These are phyloP conservation scores for Deuterostichococcus epilithicus DNA, from an alignment of 139 green algal genomes.

Conservation along the genomic window DNA sequence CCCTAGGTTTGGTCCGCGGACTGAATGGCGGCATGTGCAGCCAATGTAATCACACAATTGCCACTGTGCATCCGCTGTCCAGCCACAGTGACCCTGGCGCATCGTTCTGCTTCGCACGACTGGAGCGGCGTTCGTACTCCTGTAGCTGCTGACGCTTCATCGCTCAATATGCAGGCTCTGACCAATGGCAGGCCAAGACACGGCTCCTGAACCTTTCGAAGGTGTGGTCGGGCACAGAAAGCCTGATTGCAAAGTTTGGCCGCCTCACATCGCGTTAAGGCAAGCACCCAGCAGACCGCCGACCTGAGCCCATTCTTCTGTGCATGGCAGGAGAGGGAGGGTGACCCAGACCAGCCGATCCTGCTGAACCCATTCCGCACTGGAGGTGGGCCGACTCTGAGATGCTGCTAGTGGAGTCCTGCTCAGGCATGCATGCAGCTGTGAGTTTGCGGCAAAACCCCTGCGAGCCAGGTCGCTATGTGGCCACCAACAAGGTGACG, in stretches of 20 bases:
- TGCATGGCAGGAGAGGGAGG: background rate
- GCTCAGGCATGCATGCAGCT: background rate
- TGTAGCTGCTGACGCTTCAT: no score
- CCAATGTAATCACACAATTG: no score
- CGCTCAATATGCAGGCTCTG: background rate
- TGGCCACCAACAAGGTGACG: background rate
- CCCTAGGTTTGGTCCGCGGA: background rate
- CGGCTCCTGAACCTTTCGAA: background rate
- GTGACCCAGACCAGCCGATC: background rate
- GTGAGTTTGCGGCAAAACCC: background rate
- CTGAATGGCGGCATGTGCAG: no score
- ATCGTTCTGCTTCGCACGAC: no score
- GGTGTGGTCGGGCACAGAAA: background rate
- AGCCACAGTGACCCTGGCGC: no score
- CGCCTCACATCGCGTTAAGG: no score
- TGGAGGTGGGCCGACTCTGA: background rate
- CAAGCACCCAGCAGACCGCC: background rate
- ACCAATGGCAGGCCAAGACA: background rate
- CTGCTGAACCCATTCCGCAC: conserved; percentile 1
- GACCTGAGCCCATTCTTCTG: background rate
- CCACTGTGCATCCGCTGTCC: no score
- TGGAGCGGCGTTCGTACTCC: no score
- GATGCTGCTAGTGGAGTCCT: no score
- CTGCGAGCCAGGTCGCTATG: background rate
- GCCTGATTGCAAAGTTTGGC: background rate